A percentile compares a stretch with the other conserved stretches of the same genome.
Evolutionary conservation across 768 basidiomycete species (phyloP).

Genomic region (Tephrocybe sp.): DNA sequence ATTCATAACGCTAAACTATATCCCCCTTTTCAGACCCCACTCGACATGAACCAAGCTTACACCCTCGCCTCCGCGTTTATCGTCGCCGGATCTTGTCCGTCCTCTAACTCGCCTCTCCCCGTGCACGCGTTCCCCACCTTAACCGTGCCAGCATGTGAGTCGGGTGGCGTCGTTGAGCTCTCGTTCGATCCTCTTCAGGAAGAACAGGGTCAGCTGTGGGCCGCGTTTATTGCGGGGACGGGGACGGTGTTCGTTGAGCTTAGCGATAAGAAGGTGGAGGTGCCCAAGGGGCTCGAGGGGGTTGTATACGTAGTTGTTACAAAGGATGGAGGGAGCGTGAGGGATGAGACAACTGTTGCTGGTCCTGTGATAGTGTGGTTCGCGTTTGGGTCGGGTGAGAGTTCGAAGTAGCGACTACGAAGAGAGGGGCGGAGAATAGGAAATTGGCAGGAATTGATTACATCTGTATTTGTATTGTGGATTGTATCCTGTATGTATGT

Average conservation of each 20-base stretch:
- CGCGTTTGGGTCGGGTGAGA: constrained; percentile 31
- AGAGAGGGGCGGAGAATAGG: too few relatives aligned
- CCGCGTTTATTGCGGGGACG: constrained; percentile 52
- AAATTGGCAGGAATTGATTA: too few relatives aligned
- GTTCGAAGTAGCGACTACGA: too few relatives aligned
- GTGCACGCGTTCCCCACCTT: constrained; percentile 47
- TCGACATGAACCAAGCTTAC: constrained; percentile 39
- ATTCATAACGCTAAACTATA: background rate
- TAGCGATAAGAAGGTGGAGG: constrained; percentile 27
- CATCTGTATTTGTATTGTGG: too few relatives aligned
- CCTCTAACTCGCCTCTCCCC: constrained; percentile 45
- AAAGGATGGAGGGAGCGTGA: constrained; percentile 33
- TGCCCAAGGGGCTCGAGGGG: constrained; percentile 47
- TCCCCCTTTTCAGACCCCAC: constrained; percentile 30
- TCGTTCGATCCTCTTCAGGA: constrained; percentile 18
- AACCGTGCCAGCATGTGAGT: constrained; percentile 23
- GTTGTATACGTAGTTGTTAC: constrained; percentile 53
- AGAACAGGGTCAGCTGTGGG: constrained; percentile 30
- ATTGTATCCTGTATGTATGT: too few relatives aligned
- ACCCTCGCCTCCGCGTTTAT: constrained; percentile 46
- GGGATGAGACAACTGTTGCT: constrained; percentile 52
- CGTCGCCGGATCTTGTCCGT: constrained; percentile 44
- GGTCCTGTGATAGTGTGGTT: constrained; percentile 53
- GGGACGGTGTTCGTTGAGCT: constrained; percentile 40
- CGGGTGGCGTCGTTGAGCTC: constrained; percentile 22